A percentile compares a stretch with the other conserved stretches of the same genome.
phyloP scores from a whole-genome alignment of 371 early-diverging fungal genomes.

The Mucor ambiguus region DNA sequence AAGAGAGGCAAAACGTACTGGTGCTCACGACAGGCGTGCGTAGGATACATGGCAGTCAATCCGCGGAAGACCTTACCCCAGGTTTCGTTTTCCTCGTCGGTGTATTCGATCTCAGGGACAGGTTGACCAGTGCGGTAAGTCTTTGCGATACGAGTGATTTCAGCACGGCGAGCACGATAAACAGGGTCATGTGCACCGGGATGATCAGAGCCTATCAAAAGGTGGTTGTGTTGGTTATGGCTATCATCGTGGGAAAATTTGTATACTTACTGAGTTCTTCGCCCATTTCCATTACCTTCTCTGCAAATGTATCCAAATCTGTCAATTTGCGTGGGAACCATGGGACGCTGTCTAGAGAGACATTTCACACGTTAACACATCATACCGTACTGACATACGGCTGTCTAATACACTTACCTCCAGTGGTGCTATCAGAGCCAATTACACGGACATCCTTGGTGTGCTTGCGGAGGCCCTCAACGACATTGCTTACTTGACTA shows the following conservation, averaged over 20 bases:
- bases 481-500: conserved; percentile 59
- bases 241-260: background rate
- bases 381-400: background rate
- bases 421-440: conserved; percentile 35
- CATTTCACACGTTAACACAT: conserved; percentile 12
- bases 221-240: background rate
- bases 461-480: conserved; percentile 60
- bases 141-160: conserved; percentile 88
- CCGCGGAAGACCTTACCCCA: conserved; percentile 87
- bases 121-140: conserved; percentile 81
- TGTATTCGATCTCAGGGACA: conserved; percentile 89
- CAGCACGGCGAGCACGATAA: conserved; percentile 86
- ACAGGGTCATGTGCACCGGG: conserved; percentile 90
- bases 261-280: conserved; percentile 69
- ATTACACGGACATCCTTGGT: conserved; percentile 69
- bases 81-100: conserved; percentile 78
- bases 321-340: conserved; percentile 96
- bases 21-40: conserved; percentile 92
- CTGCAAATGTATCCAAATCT: conserved; percentile 93
- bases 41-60: conserved; percentile 77
- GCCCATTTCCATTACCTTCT: conserved; percentile 92
- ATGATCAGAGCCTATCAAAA: conserved; percentile 77
- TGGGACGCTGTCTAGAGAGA: conserved; percentile 57
- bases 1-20: conserved; percentile 90
- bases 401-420: conserved; percentile 16